A percentile compares a stretch with the other conserved stretches of the same genome.
These are phyloP conservation scores for Pseudopyrenochaeta lycopersici DNA, from an alignment of 2,329 filamentous ascomycete genomes.

Conservation along the genomic window DNA sequence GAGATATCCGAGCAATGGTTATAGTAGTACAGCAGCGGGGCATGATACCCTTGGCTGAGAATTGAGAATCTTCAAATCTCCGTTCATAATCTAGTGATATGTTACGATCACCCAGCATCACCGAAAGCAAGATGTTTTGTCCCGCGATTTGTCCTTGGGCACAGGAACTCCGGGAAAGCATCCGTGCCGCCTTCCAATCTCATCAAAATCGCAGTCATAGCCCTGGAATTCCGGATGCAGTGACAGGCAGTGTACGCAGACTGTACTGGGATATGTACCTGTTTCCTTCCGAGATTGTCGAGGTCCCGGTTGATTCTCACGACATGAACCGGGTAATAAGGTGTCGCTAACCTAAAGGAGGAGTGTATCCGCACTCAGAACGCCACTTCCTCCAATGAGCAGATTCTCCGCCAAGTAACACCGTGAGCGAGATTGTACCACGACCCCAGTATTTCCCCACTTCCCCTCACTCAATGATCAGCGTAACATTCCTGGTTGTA, in stretches of 20 bases:
- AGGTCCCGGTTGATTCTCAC: too few relatives aligned
- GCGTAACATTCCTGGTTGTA: background rate
- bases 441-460: conserved; percentile 22
- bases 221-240: too few relatives aligned
- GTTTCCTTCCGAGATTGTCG: too few relatives aligned
- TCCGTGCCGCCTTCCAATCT: background rate
- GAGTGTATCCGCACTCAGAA: background rate
- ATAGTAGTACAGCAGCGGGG: too few relatives aligned
- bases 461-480: conserved; percentile 22
- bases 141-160: too few relatives aligned
- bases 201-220: background rate
- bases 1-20: too few relatives aligned
- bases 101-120: too few relatives aligned
- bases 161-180: background rate
- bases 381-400: conserved; percentile 13
- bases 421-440: conserved; percentile 2
- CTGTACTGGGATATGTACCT: background rate
- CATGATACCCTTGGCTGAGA: too few relatives aligned
- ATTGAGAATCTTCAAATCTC: too few relatives aligned
- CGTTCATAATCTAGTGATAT: too few relatives aligned
- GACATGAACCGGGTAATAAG: background rate
- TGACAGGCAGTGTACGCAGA: background rate
- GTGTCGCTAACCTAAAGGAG: background rate
- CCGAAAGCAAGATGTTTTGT: too few relatives aligned
- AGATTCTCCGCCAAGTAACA: conserved; percentile 13